Conservation (phyloP, 768 basidiomycete species). For the Podaxis sp. region DNA sequence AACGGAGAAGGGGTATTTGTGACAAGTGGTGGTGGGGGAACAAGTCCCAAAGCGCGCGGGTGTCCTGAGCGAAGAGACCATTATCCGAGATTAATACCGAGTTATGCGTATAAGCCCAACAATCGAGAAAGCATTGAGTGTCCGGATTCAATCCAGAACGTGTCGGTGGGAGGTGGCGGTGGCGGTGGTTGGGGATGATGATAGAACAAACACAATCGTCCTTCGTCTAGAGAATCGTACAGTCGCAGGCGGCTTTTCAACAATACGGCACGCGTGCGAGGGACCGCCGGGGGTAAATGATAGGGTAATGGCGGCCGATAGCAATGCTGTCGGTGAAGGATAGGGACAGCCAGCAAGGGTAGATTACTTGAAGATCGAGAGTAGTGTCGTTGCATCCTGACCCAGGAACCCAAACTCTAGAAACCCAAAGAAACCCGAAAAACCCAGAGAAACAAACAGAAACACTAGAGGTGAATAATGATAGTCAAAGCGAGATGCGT, state of each 20-base stretch:
- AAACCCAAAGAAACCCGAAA: conserved; percentile 10
- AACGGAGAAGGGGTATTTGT: neutral
- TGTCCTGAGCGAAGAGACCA: conserved; percentile 15
- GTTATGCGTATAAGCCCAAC: conserved; percentile 11
- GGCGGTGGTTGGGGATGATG: neutral
- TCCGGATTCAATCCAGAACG: conserved; percentile 15
- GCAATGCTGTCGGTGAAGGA: neutral
- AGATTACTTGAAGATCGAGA: conserved; percentile 12
- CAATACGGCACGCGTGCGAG: conserved; percentile 4
- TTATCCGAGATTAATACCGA: conserved; percentile 14
- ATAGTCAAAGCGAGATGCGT: conserved; percentile 14
- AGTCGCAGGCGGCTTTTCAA: conserved; percentile 9
- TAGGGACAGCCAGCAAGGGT: conserved; percentile 5
- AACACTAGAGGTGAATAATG: conserved; percentile 16
- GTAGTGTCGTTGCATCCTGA: conserved; percentile 3
- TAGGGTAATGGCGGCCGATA: conserved; percentile 2
- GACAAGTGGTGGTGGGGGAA: neutral
- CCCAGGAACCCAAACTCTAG: conserved; percentile 13
- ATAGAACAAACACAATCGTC: conserved; percentile 15
- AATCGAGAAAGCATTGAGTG: conserved; percentile 11
- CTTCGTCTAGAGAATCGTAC: conserved; percentile 15
- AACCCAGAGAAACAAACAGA: conserved; percentile 13
- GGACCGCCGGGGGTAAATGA: neutral
- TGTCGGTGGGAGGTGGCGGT: neutral
- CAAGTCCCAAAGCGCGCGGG: conserved; percentile 12